Conservation (phyloP, 1,284 basidiomycete species). For the Puccinia horiana region DNA sequence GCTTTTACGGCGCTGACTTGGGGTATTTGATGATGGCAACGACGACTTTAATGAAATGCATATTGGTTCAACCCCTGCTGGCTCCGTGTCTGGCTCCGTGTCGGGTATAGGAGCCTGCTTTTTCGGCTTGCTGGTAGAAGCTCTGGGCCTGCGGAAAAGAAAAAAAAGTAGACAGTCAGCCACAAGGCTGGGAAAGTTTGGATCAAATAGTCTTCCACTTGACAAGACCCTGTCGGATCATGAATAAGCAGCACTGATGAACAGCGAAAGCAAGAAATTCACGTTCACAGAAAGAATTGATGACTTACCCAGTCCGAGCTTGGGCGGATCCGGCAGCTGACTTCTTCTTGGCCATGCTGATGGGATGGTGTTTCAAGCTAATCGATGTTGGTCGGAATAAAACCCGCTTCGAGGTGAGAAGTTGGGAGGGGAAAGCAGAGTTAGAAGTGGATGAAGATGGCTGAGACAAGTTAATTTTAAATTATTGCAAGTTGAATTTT, state of each 20-base stretch:
- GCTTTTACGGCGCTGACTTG: slow-evolving; percentile 2
- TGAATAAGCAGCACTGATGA: neutral
- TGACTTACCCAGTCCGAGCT: neutral
- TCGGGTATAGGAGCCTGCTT: neutral
- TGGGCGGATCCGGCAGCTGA: neutral
- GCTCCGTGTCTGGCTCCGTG: neutral
- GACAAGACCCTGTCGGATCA: neutral
- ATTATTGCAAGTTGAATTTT: no score
- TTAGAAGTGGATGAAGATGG: no score
- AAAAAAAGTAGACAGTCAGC: neutral
- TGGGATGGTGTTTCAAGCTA: neutral
- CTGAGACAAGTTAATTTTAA: no score
- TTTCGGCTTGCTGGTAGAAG: slow-evolving; percentile 4
- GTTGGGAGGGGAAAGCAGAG: neutral
- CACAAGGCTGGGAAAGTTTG: neutral
- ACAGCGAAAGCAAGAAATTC: neutral
- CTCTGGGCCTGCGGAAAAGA: neutral
- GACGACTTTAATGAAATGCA: no score
- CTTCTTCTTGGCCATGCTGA: slow-evolving; percentile 25
- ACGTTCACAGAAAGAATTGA: neutral
- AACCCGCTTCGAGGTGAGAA: neutral
- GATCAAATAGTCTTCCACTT: neutral
- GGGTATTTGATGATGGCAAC: neutral
- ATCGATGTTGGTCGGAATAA: no score
- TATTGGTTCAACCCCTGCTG: neutral